Conservation (phyloP, 1,284 basidiomycete genomes). For the Boletus mariae region DNA sequence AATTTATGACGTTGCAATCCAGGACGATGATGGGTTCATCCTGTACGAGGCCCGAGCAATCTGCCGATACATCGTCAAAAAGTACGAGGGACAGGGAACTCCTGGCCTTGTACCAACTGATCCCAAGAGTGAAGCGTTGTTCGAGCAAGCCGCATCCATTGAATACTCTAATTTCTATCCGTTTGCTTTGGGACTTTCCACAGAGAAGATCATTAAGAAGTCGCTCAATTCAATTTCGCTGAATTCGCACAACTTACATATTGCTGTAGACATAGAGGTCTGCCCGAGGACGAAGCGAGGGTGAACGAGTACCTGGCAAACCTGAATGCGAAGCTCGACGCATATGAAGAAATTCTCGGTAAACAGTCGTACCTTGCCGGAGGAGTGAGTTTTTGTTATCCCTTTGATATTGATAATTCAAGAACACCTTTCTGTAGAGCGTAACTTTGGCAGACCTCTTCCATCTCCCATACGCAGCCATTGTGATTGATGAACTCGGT, state of each 20-base stretch:
- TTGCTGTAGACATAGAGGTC: constrained; percentile 14
- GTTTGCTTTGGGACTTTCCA: constrained; percentile 34
- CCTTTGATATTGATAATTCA: background rate
- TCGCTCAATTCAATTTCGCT: constrained; percentile 6
- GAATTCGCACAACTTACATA: background rate
- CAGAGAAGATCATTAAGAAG: constrained; percentile 45
- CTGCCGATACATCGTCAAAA: constrained; percentile 42
- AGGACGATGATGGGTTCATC: constrained; percentile 43
- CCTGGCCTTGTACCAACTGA: constrained; percentile 31
- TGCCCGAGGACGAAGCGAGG: constrained; percentile 27
- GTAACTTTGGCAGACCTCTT: constrained; percentile 56
- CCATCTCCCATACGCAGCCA: constrained; percentile 47
- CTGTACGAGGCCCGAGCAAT: constrained; percentile 52
- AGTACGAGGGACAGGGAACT: constrained; percentile 38
- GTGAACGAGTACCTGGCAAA: constrained; percentile 29
- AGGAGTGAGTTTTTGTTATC: constrained; percentile 19
- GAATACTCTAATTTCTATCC: constrained; percentile 29
- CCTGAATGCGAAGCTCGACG: constrained; percentile 29
- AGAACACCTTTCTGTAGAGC: constrained; percentile 27
- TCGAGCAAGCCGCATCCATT: constrained; percentile 47
- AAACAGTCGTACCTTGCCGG: constrained; percentile 31
- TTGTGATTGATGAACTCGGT: constrained; percentile 31
- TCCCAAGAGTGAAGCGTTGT: constrained; percentile 36
- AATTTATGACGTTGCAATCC: background rate
- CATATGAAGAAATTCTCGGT: constrained; percentile 29